Percentiles rank a stretch among this genome's conserved stretches.
These are phyloP conservation scores for Rhodotorula kratochvilovae DNA, from an alignment of 768 basidiomycete species.

Conservation along the genomic window DNA sequence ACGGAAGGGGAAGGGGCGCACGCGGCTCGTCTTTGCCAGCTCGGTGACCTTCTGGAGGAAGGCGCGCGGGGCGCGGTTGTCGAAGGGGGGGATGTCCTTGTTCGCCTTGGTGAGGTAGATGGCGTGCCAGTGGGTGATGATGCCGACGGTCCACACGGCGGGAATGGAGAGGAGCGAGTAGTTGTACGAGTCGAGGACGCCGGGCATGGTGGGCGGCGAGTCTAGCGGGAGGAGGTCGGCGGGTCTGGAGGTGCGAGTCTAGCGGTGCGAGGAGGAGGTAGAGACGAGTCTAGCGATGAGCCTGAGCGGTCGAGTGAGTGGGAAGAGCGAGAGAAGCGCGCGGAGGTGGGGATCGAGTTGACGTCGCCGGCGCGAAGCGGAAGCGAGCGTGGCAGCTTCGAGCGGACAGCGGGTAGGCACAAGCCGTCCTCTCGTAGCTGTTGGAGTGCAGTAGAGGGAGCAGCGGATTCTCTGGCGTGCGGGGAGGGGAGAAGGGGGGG, in stretches of 20 bases:
- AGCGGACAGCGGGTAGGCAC: too few species aligned
- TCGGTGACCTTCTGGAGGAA: constrained; percentile 1
- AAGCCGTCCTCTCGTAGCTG: too few species aligned
- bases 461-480: too few species aligned
- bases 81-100: constrained; percentile 28
- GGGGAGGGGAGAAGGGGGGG: too few species aligned
- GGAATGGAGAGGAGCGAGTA: constrained; percentile 34
- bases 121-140: constrained; percentile 11
- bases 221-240: background rate
- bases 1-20: background rate
- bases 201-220: background rate
- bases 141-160: constrained; percentile 10
- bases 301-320: too few species aligned
- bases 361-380: too few species aligned
- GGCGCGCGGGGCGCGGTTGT: constrained; percentile 24
- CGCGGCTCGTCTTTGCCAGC: constrained; percentile 12
- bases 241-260: background rate
- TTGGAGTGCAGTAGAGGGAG: too few species aligned
- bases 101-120: background rate
- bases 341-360: too few species aligned
- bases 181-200: constrained; percentile 1
- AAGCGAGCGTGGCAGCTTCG: too few species aligned
- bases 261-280: too few species aligned
- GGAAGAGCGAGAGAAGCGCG: too few species aligned
- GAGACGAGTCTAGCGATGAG: background rate